Percentiles rank a stretch among this genome's conserved stretches.
Evolutionary conservation across 2,329 filamentous ascomycete species (phyloP).

Genomic region (Alternaria ethzedia): DNA sequence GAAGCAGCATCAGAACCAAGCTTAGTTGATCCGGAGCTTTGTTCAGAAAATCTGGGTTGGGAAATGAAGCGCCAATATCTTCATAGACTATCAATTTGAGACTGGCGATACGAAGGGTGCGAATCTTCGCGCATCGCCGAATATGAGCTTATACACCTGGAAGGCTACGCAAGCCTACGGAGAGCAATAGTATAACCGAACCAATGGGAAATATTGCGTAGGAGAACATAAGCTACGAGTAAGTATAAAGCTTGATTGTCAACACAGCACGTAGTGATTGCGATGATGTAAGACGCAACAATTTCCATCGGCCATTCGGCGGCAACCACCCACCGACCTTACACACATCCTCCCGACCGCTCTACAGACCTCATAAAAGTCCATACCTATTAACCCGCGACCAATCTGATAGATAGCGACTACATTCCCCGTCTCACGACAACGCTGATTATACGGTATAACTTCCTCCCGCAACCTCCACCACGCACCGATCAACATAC

Average conservation of each 20-base stretch:
- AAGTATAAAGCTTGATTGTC: no score
- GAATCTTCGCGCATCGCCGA: no score
- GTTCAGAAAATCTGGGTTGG: fast-evolving
- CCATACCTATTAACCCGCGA: fast-evolving
- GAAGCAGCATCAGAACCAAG: neutral
- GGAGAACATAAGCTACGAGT: no score
- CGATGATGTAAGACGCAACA: neutral
- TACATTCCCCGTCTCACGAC: neutral
- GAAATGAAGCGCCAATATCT: no score
- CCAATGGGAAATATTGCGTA: no score
- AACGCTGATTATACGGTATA: neutral
- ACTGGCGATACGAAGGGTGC: neutral
- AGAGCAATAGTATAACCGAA: no score
- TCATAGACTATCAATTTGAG: neutral
- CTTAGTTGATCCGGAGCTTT: no score
- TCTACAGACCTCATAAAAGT: neutral
- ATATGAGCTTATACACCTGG: no score
- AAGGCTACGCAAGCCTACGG: no score
- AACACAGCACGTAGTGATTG: neutral
- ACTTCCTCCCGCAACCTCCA: neutral
- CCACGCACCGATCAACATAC: no score
- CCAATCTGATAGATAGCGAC: fast-evolving
- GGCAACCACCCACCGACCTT: neutral
- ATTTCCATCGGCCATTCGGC: neutral
- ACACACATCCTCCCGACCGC: no score